Conservation (phyloP, 2,329 filamentous ascomycete species). For the Chalara sp. region DNA sequence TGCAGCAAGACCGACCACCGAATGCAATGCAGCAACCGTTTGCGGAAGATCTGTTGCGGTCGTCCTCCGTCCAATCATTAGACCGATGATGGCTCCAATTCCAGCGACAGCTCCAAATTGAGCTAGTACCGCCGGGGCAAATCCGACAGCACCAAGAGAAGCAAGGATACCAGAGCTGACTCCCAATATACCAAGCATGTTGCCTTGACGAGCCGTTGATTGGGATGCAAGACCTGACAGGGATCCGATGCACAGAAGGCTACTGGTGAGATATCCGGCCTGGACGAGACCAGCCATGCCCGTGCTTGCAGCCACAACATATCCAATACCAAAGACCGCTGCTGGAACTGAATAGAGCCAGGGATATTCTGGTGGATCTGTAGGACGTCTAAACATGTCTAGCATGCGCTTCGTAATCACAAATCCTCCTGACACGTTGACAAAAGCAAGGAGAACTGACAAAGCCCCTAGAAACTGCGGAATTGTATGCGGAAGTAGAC, state of each 20-base stretch:
- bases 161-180: conserved; percentile 78
- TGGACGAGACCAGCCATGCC: conserved; percentile 80
- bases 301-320: conserved; percentile 70
- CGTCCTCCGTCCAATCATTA: conserved; percentile 77
- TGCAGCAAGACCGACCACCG: conserved; percentile 81
- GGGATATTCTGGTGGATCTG: conserved; percentile 80
- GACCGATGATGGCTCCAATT: conserved; percentile 49
- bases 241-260: conserved; percentile 77
- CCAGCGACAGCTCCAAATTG: conserved; percentile 76
- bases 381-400: conserved; percentile 79
- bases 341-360: conserved; percentile 81
- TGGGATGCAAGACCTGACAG: conserved; percentile 78
- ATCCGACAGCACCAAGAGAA: conserved; percentile 74
- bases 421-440: conserved; percentile 84
- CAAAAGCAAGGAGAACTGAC: conserved; percentile 78
- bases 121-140: conserved; percentile 68
- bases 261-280: conserved; percentile 80
- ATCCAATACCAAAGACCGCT: conserved; percentile 72
- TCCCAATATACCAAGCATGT: conserved; percentile 79
- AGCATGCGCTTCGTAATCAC: conserved; percentile 91
- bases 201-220: conserved; percentile 75
- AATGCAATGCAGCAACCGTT: conserved; percentile 83
- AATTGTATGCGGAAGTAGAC: conserved; percentile 68
- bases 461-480: conserved; percentile 72
- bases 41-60: conserved; percentile 84